Conservation (phyloP, 495 filamentous ascomycete genomes). For the Talaromyces liani region DNA sequence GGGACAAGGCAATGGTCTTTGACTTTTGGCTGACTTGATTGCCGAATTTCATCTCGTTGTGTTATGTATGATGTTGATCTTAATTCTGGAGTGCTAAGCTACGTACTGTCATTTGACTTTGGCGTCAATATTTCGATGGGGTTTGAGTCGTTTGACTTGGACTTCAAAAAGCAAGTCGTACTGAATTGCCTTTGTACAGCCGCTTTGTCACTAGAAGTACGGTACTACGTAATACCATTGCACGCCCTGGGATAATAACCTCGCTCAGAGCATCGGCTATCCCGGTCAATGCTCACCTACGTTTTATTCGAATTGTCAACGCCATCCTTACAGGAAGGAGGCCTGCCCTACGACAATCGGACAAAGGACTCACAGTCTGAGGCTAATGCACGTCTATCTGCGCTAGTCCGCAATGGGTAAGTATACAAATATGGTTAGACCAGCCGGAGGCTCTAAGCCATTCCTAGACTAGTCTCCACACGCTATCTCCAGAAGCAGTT, state of each 20-base stretch:
- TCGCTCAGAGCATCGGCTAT: not conserved
- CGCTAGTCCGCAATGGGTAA: not conserved
- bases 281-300: not conserved
- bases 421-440: constrained; percentile 1
- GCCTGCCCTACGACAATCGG: not conserved
- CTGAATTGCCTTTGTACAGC: not conserved
- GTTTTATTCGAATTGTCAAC: not conserved
- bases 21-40: not conserved
- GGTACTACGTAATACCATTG: not conserved
- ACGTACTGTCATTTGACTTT: not conserved
- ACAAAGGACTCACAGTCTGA: not conserved
- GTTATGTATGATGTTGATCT: not conserved
- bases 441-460: not conserved
- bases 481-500: not conserved
- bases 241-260: not conserved
- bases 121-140: not conserved
- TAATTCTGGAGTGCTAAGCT: not conserved
- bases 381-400: not conserved
- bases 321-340: not conserved
- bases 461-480: constrained; percentile 1
- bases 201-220: not conserved
- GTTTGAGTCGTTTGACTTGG: too few species aligned
- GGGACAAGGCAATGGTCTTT: too few species aligned
- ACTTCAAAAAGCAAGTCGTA: not conserved
- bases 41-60: not conserved